These are phyloP conservation scores for Xylariaceae sp. DNA, from an alignment of 2,329 filamentous ascomycete species.

Conservation along the genomic window DNA sequence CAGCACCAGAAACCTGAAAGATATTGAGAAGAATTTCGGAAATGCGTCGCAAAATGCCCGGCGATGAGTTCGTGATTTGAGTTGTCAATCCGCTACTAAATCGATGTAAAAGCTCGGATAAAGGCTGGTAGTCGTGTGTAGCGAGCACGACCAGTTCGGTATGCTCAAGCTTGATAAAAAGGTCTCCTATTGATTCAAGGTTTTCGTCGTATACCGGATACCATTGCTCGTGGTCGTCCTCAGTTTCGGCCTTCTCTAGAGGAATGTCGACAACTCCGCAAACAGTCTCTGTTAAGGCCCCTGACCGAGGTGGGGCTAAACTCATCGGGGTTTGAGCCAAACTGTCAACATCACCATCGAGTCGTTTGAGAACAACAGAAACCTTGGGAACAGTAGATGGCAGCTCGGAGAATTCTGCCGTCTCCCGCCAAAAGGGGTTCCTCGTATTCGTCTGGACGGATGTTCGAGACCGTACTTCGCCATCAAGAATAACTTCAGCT, in stretches of 20 bases:
- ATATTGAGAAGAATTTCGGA: conserved; percentile 89
- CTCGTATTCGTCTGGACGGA: conserved; percentile 64
- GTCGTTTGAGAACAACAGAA: conserved; percentile 65
- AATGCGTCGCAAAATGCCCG: conserved; percentile 70
- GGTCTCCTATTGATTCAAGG: conserved; percentile 71
- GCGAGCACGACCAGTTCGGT: conserved; percentile 89
- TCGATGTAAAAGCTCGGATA: conserved; percentile 77
- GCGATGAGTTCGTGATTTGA: conserved; percentile 74
- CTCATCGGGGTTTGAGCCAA: conserved; percentile 40
- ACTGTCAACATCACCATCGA: conserved; percentile 47
- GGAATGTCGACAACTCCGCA: conserved; percentile 76
- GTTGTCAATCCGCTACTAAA: conserved; percentile 80
- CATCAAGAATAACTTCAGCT: conserved; percentile 73
- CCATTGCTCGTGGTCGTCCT: conserved; percentile 82
- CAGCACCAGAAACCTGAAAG: conserved; percentile 83
- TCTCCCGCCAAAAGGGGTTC: conserved; percentile 78
- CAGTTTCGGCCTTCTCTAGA: conserved; percentile 70
- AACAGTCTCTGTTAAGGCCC: conserved; percentile 45
- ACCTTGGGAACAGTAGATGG: conserved; percentile 63
- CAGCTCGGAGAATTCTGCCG: conserved; percentile 70
- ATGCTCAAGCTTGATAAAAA: conserved; percentile 75
- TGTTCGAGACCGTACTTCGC: conserved; percentile 71
- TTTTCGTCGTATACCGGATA: conserved; percentile 73
- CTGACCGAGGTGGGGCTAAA: conserved; percentile 39
- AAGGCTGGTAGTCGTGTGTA: conserved; percentile 73